Conservation (phyloP, 306 rosid species). For the Fragaria vesca region DNA sequence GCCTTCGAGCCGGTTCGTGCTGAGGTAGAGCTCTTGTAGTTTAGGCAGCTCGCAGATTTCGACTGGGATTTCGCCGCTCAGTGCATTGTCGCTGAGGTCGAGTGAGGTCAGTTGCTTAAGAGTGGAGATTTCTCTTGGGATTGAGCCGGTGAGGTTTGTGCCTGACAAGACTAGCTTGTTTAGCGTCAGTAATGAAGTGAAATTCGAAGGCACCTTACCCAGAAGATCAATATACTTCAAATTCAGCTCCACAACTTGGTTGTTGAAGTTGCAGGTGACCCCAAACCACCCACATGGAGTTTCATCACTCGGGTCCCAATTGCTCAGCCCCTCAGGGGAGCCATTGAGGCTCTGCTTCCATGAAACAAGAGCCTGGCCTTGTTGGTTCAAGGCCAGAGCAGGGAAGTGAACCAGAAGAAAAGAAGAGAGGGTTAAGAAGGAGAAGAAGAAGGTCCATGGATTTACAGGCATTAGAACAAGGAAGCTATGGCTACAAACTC, state of each 20-base stretch:
- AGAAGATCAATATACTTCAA: slow-evolving; percentile 60
- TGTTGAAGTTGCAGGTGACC: slow-evolving; percentile 58
- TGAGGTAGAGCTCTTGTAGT: slow-evolving; percentile 61
- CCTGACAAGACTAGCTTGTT: slow-evolving; percentile 60
- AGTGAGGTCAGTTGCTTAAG: slow-evolving; percentile 44
- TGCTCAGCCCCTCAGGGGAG: slow-evolving; percentile 38
- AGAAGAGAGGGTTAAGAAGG: slow-evolving; percentile 37
- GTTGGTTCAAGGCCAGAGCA: slow-evolving; percentile 61
- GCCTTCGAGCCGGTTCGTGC: slow-evolving; percentile 65
- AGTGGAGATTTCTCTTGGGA: slow-evolving; percentile 56
- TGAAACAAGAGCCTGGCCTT: slow-evolving; percentile 74
- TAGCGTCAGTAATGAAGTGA: slow-evolving; percentile 59
- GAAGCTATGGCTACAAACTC: slow-evolving; percentile 44
- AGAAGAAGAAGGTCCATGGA: slow-evolving; percentile 61
- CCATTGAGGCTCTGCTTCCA: slow-evolving; percentile 84
- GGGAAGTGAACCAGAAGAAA: slow-evolving; percentile 21
- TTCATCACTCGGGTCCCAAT: slow-evolving; percentile 59
- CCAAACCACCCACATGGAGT: slow-evolving; percentile 90
- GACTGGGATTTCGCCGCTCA: slow-evolving; percentile 69
- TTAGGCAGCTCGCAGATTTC: slow-evolving; percentile 45
- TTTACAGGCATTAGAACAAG: slow-evolving; percentile 82
- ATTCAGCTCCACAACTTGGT: slow-evolving; percentile 52
- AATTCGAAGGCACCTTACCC: slow-evolving; percentile 61
- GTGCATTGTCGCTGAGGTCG: slow-evolving; percentile 73
- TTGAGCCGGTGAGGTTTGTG: slow-evolving; percentile 74